These are phyloP conservation scores for rapeseed (Brassica napus) DNA, from an alignment of 345 rosid genomes.

Conservation along the genomic window DNA sequence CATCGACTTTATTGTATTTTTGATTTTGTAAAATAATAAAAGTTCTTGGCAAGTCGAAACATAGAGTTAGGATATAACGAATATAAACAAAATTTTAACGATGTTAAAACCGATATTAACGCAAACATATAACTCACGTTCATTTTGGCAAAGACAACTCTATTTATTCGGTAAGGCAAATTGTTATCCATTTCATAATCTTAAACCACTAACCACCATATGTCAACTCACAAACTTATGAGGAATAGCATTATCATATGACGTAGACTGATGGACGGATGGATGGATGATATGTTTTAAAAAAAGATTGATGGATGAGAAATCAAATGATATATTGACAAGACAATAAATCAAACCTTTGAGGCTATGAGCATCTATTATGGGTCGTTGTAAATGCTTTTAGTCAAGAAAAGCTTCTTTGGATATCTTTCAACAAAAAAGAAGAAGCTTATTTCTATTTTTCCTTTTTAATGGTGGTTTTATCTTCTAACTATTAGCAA, in stretches of 20 bases:
- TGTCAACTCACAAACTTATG: background rate
- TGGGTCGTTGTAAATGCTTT: constrained; percentile 2
- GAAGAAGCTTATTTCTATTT: background rate
- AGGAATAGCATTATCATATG: constrained; percentile 3
- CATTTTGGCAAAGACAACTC: background rate
- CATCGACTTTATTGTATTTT: background rate
- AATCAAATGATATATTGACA: constrained; percentile 19
- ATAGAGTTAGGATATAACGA: constrained; percentile 1
- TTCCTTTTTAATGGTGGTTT: constrained; percentile 8
- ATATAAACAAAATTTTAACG: background rate
- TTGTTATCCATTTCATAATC: background rate
- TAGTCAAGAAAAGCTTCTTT: background rate
- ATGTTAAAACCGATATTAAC: background rate
- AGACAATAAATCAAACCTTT: constrained; percentile 24
- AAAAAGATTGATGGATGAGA: constrained; percentile 18
- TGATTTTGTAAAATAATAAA: background rate
- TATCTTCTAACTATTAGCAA: constrained; percentile 7
- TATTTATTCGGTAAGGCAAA: background rate
- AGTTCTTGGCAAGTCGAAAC: constrained; percentile 14
- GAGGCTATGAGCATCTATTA: constrained; percentile 7
- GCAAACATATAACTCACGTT: background rate
- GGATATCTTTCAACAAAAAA: background rate
- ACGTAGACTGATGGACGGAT: constrained; percentile 6
- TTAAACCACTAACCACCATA: background rate
- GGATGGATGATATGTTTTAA: background rate